phyloP scores from a whole-genome alignment of 1,284 basidiomycete genomes.

The Bondarzewia mesenterica region DNA sequence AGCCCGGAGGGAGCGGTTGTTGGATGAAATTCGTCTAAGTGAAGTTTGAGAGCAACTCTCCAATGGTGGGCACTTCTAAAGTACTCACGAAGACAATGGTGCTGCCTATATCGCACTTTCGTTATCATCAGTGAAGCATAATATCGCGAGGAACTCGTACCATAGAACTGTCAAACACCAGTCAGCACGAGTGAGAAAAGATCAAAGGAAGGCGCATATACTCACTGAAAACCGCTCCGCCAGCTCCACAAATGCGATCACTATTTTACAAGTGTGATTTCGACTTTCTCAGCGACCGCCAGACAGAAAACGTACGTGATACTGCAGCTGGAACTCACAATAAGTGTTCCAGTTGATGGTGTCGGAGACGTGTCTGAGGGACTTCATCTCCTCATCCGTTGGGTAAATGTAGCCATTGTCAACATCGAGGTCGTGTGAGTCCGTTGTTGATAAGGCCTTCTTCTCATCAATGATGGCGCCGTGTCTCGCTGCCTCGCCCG shows the following conservation, averaged over 20 bases:
- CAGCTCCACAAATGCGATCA: constrained; percentile 64
- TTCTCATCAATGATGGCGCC: constrained; percentile 15
- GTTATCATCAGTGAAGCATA: too few relatives aligned
- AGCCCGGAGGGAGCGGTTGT: constrained; percentile 56
- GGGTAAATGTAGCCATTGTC: constrained; percentile 57
- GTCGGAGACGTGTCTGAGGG: constrained; percentile 57
- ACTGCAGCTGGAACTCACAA: constrained; percentile 30
- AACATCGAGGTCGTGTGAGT: constrained; percentile 14
- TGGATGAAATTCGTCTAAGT: constrained; percentile 67
- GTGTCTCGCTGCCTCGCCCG: constrained; percentile 20
- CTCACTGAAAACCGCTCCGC: constrained; percentile 71
- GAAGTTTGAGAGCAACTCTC: neutral
- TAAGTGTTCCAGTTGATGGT: constrained; percentile 59
- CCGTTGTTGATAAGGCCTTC: constrained; percentile 17
- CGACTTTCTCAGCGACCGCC: too few relatives aligned
- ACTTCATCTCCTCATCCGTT: constrained; percentile 57
- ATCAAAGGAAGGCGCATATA: too few relatives aligned
- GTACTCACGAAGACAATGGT: constrained; percentile 55
- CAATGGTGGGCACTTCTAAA: neutral
- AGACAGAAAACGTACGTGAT: constrained; percentile 2
- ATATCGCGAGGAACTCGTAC: too few relatives aligned
- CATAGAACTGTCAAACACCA: too few relatives aligned
- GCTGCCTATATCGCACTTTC: too few relatives aligned
- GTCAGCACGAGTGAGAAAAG: too few relatives aligned
- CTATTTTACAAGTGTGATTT: constrained; percentile 30